phyloP scores from a whole-genome alignment of 1,284 basidiomycete species.

The Ganoderma boninense region DNA sequence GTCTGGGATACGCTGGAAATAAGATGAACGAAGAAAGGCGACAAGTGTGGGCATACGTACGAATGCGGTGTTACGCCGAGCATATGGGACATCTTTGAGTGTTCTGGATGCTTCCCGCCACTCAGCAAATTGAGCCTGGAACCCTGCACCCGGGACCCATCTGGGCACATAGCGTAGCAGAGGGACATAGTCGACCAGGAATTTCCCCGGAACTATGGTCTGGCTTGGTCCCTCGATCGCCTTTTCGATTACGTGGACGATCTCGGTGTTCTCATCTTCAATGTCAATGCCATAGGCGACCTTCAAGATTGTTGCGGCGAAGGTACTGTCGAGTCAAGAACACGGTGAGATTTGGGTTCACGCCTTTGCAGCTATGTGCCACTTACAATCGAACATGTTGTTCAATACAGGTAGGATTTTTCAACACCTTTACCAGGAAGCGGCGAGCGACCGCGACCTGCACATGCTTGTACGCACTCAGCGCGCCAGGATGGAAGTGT shows the following conservation, averaged over 20 bases:
- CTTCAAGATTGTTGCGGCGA: slow-evolving; percentile 18
- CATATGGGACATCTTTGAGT: slow-evolving; percentile 18
- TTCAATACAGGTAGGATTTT: slow-evolving; percentile 7
- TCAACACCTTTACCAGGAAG: slow-evolving; percentile 15
- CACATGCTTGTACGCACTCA: slow-evolving; percentile 1
- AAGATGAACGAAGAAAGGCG: not conserved
- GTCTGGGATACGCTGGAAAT: not conserved
- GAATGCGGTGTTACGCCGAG: not conserved
- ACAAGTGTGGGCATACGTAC: not conserved
- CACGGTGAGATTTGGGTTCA: not conserved
- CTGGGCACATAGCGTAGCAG: slow-evolving; percentile 32
- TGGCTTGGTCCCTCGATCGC: slow-evolving; percentile 1
- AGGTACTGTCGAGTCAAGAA: slow-evolving; percentile 10
- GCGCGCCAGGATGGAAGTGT: slow-evolving; percentile 16
- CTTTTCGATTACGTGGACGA: slow-evolving; percentile 5
- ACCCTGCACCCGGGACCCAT: slow-evolving; percentile 39
- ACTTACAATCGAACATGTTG: slow-evolving; percentile 26
- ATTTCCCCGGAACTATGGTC: slow-evolving; percentile 13
- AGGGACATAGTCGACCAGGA: slow-evolving; percentile 29
- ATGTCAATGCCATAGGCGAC: slow-evolving; percentile 23
- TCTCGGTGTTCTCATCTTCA: slow-evolving; percentile 4
- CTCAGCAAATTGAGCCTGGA: slow-evolving; percentile 35
- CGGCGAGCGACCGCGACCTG: slow-evolving; percentile 10
- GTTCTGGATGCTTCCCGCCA: slow-evolving; percentile 22
- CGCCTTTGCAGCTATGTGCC: not conserved